Percentiles rank a stretch among this genome's conserved stretches.
Conservation (phyloP, 345 rosid species). For the Eucalyptus urophylla region DNA sequence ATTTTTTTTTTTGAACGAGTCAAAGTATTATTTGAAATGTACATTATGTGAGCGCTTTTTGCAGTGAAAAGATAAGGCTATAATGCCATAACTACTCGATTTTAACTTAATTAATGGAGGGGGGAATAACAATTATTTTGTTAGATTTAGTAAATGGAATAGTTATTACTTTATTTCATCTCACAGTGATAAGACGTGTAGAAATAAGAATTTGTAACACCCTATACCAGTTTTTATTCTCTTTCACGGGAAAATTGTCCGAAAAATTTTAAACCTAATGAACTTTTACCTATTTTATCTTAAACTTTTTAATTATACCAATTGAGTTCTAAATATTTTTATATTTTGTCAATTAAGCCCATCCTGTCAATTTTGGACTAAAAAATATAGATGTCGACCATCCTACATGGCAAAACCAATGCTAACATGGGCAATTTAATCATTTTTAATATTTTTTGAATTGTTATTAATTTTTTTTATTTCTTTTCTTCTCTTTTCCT, state of each 20-base stretch:
- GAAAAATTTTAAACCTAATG: background rate
- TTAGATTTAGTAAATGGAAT: background rate
- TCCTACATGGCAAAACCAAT: background rate
- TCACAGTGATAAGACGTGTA: background rate
- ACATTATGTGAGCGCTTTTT: background rate
- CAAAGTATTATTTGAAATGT: background rate
- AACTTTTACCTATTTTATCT: too few species aligned
- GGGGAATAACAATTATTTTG: background rate
- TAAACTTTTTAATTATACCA: too few species aligned
- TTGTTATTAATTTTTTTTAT: too few species aligned
- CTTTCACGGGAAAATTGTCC: background rate
- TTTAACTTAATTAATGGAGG: background rate
- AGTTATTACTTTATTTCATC: background rate
- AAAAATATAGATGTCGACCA: too few species aligned
- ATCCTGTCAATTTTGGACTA: too few species aligned
- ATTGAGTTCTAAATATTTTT: too few species aligned
- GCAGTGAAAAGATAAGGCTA: background rate
- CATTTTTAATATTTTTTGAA: too few species aligned
- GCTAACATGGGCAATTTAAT: too few species aligned
- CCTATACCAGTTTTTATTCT: background rate
- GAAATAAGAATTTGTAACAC: background rate
- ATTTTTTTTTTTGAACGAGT: too few species aligned
- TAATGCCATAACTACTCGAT: background rate
- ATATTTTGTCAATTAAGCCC: too few species aligned
- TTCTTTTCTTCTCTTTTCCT: too few species aligned